Percentiles rank a stretch among this genome's conserved stretches.
Evolutionary conservation across 1,284 basidiomycete genomes (phyloP).

Genomic region (Ustilago curta): DNA sequence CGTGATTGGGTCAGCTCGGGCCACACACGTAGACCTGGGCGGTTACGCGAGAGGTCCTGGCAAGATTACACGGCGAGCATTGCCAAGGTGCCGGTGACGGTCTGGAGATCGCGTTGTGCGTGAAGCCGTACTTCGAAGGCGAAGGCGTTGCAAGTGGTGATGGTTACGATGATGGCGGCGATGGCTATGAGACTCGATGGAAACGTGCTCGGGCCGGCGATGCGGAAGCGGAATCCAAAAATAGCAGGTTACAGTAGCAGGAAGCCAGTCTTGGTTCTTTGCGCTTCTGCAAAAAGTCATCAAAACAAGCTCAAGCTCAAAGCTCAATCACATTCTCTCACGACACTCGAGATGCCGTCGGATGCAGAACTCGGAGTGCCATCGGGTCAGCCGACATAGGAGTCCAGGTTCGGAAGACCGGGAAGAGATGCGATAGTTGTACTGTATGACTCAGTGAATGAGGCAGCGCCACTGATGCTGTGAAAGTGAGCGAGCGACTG

Average conservation of each 20-base stretch:
- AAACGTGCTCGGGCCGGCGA: background rate
- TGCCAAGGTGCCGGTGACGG: background rate
- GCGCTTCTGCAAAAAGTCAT: too few species aligned
- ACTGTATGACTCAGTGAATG: too few species aligned
- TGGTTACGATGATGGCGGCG: background rate
- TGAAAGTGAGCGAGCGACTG: too few species aligned
- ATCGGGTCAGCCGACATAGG: too few species aligned
- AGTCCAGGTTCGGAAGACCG: too few species aligned
- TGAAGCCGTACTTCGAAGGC: background rate
- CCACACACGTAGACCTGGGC: slow-evolving; percentile 1
- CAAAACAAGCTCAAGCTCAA: background rate
- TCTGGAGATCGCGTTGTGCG: background rate
- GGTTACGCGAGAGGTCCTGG: slow-evolving; percentile 3
- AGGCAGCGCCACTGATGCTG: too few species aligned
- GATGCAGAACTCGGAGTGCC: too few species aligned
- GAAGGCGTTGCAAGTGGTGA: background rate
- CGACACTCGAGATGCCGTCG: too few species aligned
- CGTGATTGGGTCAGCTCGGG: background rate
- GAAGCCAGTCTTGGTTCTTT: too few species aligned
- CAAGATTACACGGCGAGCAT: background rate
- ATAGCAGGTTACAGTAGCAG: slow-evolving; percentile 2
- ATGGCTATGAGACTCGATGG: background rate
- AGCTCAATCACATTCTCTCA: background rate
- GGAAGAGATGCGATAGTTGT: too few species aligned
- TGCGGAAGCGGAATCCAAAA: background rate